Evolutionary conservation across 805 yeast genomes (phyloP), one percentile per base, ranked within the genome.

Genomic region (Brettanomyces nanus): DNA sequence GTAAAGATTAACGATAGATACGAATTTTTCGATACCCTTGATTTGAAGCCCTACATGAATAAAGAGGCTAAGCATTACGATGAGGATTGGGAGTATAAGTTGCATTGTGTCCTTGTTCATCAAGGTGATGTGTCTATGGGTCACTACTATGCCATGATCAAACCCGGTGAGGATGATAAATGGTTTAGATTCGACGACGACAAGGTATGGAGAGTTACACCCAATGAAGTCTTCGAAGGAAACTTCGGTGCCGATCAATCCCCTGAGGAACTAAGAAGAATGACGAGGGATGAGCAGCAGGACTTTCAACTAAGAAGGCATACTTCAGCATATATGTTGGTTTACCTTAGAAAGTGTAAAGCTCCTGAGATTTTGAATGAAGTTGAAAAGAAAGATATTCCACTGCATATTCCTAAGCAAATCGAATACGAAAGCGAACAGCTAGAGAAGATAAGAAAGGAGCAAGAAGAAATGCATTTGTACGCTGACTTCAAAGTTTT

Each of bases 131-230:
- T 92, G 35, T 84, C 95, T 9, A 84, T 89, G 32, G 99, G 99
- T 17, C 99, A 92, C 56, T 92, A 92, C 59, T 92, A 92, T 54
- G 92, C 98, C 0, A 72, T 92, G 77, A 78, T 92, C 37, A 87
- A 80, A 57, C 97, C 97, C 2, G 71, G 71, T 19, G 63, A 70
- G 2, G 66, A 72, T 17, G 80, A 76, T 37, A 62, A 71, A 29
- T 92, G 98, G 98, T 80, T 73, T 56, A 71, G 90, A 53, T 92
- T 90, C 65, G 99, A 92, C 58, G 99, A 92, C 59, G 98, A 92
- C 53, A 75, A 80, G 43, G 99, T 92, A 22, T 84, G 95, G 72
- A 75, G 77, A 48, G 97, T 84, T 1, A 84, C 95, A 0, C 70
- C 75, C 27, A 71, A 70, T 39, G 95, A 90, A 51, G 98, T 87